Conservation (phyloP, 345 rosid genomes). For the Ricinus communis region DNA sequence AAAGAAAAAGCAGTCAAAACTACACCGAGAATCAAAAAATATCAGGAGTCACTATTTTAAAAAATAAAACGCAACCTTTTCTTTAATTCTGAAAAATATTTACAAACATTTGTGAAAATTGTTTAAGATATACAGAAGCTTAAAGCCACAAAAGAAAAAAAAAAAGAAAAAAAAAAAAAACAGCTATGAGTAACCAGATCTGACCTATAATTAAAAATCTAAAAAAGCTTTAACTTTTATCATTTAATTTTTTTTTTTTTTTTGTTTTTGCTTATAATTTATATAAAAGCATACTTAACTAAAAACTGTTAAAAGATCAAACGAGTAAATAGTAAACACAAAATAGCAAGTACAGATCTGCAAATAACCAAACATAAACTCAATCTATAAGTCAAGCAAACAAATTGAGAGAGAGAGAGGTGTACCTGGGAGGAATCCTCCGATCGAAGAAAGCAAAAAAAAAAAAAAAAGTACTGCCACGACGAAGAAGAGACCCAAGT, state of each 20-base stretch:
- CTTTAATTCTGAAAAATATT: background rate
- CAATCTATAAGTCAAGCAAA: background rate
- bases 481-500: background rate
- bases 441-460: constrained; percentile 11
- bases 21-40: too few relatives aligned
- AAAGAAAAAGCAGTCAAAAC: background rate
- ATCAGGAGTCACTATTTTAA: too few relatives aligned
- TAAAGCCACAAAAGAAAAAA: too few relatives aligned
- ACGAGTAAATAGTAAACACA: background rate
- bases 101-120: too few relatives aligned
- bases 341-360: constrained; percentile 28
- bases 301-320: background rate
- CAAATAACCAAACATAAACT: background rate
- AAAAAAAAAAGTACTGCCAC: constrained; percentile 24
- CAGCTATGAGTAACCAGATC: constrained; percentile 32
- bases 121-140: too few relatives aligned
- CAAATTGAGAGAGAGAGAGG: constrained; percentile 17
- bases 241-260: too few relatives aligned
- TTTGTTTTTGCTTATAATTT: too few relatives aligned
- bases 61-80: background rate
- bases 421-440: constrained; percentile 33
- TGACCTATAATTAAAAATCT: too few relatives aligned
- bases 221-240: background rate
- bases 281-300: constrained; percentile 5
- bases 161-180: background rate